These are phyloP conservation scores for Claviceps fusiformis DNA, from an alignment of 2,329 filamentous ascomycete genomes.

Conservation along the genomic window DNA sequence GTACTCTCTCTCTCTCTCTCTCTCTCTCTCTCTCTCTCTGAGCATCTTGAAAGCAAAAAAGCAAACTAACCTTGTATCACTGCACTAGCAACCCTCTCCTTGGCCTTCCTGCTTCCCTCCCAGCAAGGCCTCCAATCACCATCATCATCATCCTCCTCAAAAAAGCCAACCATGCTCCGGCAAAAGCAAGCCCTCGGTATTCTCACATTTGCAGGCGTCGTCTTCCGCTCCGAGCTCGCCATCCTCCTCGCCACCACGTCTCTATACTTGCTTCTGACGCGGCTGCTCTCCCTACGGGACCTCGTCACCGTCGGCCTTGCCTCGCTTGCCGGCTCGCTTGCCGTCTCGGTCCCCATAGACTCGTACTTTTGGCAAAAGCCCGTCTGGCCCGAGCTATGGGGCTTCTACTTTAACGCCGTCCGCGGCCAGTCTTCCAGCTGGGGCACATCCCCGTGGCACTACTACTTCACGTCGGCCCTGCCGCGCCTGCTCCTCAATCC, in stretches of 20 bases:
- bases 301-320: constrained; percentile 53
- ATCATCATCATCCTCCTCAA: neutral
- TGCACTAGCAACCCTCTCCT: constrained; percentile 49
- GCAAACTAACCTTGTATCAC: neutral
- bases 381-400: constrained; percentile 81
- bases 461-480: constrained; percentile 71
- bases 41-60: neutral
- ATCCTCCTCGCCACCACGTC: constrained; percentile 60
- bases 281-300: constrained; percentile 36
- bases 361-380: constrained; percentile 85
- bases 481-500: constrained; percentile 80
- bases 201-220: constrained; percentile 63
- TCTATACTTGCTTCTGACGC: constrained; percentile 45
- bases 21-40: neutral
- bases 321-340: constrained; percentile 53
- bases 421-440: constrained; percentile 72
- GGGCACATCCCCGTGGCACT: constrained; percentile 76
- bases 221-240: constrained; percentile 85
- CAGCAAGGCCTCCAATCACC: constrained; percentile 13
- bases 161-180: constrained; percentile 19
- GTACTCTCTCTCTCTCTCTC: too few species aligned
- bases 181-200: constrained; percentile 56
- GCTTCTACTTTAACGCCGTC: constrained; percentile 84
- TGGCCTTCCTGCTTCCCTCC: constrained; percentile 31
- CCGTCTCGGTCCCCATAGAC: constrained; percentile 62